A percentile compares a stretch with the other conserved stretches of the same genome.
Conservation (phyloP, 2,329 filamentous ascomycete genomes). For the Triangularia verruculosa region DNA sequence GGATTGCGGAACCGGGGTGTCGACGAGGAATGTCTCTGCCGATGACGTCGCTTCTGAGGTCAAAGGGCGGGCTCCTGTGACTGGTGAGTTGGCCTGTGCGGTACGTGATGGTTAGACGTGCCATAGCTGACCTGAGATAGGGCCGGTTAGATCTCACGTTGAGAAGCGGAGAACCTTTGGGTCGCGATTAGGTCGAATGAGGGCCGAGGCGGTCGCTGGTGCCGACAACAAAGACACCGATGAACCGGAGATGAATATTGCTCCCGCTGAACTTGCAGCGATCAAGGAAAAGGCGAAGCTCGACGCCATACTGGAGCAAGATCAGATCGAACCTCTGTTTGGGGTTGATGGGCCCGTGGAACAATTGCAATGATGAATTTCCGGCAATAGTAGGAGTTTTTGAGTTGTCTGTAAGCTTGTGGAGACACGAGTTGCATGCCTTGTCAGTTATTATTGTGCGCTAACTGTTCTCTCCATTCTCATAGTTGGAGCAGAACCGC, state of each 20-base stretch:
- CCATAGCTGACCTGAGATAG: not conserved
- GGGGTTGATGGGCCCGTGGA: not conserved
- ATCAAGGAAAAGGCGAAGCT: conserved; percentile 2
- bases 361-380: not conserved
- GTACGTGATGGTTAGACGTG: not conserved
- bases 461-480: too few species aligned
- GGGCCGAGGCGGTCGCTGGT: not conserved
- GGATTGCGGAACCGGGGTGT: conserved; percentile 7
- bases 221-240: not conserved
- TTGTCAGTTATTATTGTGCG: too few species aligned
- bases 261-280: not conserved
- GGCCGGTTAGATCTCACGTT: not conserved
- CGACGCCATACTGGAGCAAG: not conserved
- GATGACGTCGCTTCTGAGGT: not conserved
- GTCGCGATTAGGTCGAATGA: not conserved
- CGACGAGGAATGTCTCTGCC: not conserved
- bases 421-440: too few species aligned
- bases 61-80: not conserved
- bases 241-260: not conserved
- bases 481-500: too few species aligned
- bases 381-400: too few species aligned
- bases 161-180: not conserved
- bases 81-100: not conserved
- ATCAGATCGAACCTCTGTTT: not conserved
- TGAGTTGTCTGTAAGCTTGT: too few species aligned